Evolutionary conservation across 352 stramenopile species (phyloP), one percentile per base, ranked within the genome.

Genomic region (Chrysophaeum taylorii): DNA sequence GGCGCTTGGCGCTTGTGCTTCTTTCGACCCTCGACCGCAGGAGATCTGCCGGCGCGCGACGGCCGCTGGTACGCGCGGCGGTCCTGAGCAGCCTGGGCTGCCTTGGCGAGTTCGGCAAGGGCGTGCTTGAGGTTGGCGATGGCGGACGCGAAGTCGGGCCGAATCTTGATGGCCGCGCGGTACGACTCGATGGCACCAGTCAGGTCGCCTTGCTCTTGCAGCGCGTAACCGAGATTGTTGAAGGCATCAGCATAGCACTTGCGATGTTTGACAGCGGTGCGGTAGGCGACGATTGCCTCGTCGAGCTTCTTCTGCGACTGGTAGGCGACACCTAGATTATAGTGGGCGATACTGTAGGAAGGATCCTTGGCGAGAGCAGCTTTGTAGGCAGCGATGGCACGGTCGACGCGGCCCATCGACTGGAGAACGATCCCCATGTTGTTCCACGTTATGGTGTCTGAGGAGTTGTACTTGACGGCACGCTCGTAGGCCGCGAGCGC

Each of bases 221-320:
- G 52, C 52, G 52, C 52, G 33, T 63, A 63, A 15, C 52, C 52
- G 27, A 63, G 36, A 33, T 63, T 63, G 52, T 63, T 63, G 52
- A 31, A 63, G 29, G 52, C 52, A 25, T 63, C 52, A 7, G 52
- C 52, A 33, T 63, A 63, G 7, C 2, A 7, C 27, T 25, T 25
- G 5, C 52, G 52, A 23, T 63, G 52, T 4, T 38, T 35, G 4
- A 63, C 52, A 15, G 52, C 52, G 2, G 52, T 38, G 4, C 9
- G 12, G 33, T 63, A 63, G 15, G 52, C 25, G 25, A 5, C 33
- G 25, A 63, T 38, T 7, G 52, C 52, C 33, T 63, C 52, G n/a
- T 63, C 52, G 27, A 63, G 25, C 7, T 33, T 25, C 25, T 38
- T 25, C 52, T 39, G 25, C 52, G 52, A 63, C 52, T 63, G 52